Evolutionary conservation across 2,329 filamentous ascomycete genomes (phyloP).

Genomic region (Capronia americana): DNA sequence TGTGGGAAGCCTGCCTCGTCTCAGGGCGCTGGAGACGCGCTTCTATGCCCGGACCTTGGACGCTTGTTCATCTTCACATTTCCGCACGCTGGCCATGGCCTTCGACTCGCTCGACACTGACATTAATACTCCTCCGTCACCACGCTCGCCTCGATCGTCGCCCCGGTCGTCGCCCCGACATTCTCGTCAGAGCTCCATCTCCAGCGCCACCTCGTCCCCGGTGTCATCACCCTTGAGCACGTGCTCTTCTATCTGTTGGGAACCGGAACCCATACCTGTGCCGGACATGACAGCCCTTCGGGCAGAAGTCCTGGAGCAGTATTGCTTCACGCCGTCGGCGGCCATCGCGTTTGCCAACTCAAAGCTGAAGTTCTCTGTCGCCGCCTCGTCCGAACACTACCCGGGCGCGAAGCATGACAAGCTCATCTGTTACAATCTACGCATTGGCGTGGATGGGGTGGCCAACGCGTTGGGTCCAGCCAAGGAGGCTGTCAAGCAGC

Average conservation of each 20-base stretch:
- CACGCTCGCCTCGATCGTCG: slow-evolving; percentile 30
- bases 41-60: slow-evolving; percentile 35
- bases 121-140: slow-evolving; percentile 35
- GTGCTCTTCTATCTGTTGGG: slow-evolving; percentile 15
- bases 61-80: slow-evolving; percentile 30
- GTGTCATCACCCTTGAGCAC: slow-evolving; percentile 17
- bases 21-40: slow-evolving; percentile 33
- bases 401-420: slow-evolving; percentile 34
- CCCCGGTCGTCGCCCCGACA: slow-evolving; percentile 27
- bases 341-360: slow-evolving; percentile 32
- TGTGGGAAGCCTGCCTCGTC: slow-evolving; percentile 32
- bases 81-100: slow-evolving; percentile 33
- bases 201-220: slow-evolving; percentile 20
- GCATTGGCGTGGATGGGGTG: slow-evolving; percentile 32
- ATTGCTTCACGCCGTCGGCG: slow-evolving; percentile 34
- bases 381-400: slow-evolving; percentile 32
- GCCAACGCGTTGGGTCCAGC: slow-evolving; percentile 30
- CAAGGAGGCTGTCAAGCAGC: slow-evolving; percentile 33
- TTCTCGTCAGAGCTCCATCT: slow-evolving; percentile 31
- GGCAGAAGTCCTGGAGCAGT: slow-evolving; percentile 33
- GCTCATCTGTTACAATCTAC: slow-evolving; percentile 35
- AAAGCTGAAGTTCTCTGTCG: slow-evolving; percentile 36
- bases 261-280: slow-evolving; percentile 21
- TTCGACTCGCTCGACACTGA: slow-evolving; percentile 34
- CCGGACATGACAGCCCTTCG: slow-evolving; percentile 32